Conservation (phyloP, 2,329 filamentous ascomycete species). For the Trichoderma simmonsii region DNA sequence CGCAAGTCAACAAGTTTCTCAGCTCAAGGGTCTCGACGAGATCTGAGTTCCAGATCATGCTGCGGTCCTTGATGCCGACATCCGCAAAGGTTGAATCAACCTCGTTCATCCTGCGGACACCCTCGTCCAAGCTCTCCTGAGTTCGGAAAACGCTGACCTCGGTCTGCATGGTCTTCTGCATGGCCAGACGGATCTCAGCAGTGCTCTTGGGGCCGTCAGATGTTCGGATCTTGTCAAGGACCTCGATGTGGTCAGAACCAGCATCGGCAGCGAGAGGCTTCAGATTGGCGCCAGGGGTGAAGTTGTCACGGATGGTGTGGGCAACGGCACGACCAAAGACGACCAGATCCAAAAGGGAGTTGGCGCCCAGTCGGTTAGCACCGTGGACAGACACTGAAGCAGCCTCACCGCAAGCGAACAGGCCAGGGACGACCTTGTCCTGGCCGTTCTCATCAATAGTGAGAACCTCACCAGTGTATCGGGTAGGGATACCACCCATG, state of each 20-base stretch:
- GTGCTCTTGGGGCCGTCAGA: slow-evolving; percentile 83
- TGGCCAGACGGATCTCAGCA: slow-evolving; percentile 80
- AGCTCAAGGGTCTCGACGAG: slow-evolving; percentile 95
- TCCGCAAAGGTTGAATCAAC: slow-evolving; percentile 78
- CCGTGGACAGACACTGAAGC: slow-evolving; percentile 98
- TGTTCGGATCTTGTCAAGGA: slow-evolving; percentile 81
- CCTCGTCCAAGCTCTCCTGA: slow-evolving; percentile 88
- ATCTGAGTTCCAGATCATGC: slow-evolving; percentile 99
- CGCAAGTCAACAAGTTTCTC: slow-evolving; percentile 93
- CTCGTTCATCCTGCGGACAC: slow-evolving; percentile 80
- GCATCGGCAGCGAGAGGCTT: slow-evolving; percentile 80
- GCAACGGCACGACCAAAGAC: slow-evolving; percentile 97
- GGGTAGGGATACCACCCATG: slow-evolving; percentile 98
- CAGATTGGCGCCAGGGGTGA: slow-evolving; percentile 76
- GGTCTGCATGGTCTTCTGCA: slow-evolving; percentile 98
- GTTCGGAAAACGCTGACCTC: slow-evolving; percentile 97
- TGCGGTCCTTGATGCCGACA: slow-evolving; percentile 94
- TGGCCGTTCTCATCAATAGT: slow-evolving; percentile 82
- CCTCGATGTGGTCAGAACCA: slow-evolving; percentile 80
- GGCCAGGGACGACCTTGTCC: slow-evolving; percentile 88
- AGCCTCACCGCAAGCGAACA: slow-evolving; percentile 95
- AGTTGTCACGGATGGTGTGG: slow-evolving; percentile 94
- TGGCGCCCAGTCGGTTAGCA: slow-evolving; percentile 95
- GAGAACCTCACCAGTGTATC: slow-evolving; percentile 94
- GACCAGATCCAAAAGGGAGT: slow-evolving; percentile 95